Evolutionary conservation across 805 yeast species (phyloP).

Genomic region (Cephaloascus albidus): DNA sequence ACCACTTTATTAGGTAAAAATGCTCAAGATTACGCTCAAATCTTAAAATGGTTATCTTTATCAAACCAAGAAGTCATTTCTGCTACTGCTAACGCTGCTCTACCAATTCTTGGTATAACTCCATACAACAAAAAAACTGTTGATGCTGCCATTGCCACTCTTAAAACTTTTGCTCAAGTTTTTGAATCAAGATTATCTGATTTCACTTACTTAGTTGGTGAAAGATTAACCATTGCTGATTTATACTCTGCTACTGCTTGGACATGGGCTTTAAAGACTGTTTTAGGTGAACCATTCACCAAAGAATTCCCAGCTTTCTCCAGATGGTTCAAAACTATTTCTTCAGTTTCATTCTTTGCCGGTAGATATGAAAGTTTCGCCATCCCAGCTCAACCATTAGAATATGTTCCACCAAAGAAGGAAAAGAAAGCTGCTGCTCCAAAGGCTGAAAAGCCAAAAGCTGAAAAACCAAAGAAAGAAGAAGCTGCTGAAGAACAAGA

Average conservation of each 20-base stretch:
- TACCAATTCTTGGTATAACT: conserved; percentile 49
- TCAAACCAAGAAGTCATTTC: conserved; percentile 59
- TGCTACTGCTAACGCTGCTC: conserved; percentile 38
- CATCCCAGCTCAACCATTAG: conserved; percentile 58
- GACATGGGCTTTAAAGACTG: conserved; percentile 23
- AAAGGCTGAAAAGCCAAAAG: conserved; percentile 25
- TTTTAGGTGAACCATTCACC: conserved; percentile 32
- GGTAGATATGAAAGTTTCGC: conserved; percentile 42
- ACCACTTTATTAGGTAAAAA: conserved; percentile 55
- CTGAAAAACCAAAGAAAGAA: conserved; percentile 27
- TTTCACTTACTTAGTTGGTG: conserved; percentile 65
- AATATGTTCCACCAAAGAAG: conserved; percentile 66
- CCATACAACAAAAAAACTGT: conserved; percentile 75
- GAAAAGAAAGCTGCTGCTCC: conserved; percentile 39
- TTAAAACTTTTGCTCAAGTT: conserved; percentile 28
- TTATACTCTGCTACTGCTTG: conserved; percentile 19
- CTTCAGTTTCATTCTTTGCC: conserved; percentile 57
- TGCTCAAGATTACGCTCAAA: conserved; percentile 50
- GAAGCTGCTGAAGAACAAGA: conserved; percentile 24
- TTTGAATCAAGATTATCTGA: conserved; percentile 50
- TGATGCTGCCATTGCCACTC: conserved; percentile 31
- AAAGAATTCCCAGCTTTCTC: conserved; percentile 29
- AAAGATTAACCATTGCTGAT: conserved; percentile 31
- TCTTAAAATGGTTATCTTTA: conserved; percentile 73
- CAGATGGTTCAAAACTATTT: conserved; percentile 38